These are phyloP conservation scores for Furcasterigmium sp. DNA, from an alignment of 2,329 filamentous ascomycete species.

Conservation along the genomic window DNA sequence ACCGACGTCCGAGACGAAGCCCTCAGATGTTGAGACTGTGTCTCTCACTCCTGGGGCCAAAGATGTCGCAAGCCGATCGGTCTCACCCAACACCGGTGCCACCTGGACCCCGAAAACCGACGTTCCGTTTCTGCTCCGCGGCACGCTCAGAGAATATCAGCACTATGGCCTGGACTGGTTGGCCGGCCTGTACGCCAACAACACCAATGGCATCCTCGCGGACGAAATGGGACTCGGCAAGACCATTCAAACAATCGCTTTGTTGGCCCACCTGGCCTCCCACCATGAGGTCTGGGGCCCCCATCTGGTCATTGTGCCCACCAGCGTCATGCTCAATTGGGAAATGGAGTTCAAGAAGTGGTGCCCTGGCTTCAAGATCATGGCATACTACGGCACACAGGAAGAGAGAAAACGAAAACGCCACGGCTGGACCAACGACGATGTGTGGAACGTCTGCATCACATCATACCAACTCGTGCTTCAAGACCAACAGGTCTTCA, in stretches of 20 bases:
- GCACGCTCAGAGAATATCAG: conserved; percentile 90
- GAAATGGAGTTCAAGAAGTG: conserved; percentile 99
- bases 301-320: conserved; percentile 92
- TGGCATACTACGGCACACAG: conserved; percentile 92
- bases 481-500: conserved; percentile 90
- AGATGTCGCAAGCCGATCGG: conserved; percentile 22
- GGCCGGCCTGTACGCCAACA: conserved; percentile 83
- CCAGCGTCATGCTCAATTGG: conserved; percentile 98
- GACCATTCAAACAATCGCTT: conserved; percentile 94
- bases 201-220: conserved; percentile 91
- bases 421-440: conserved; percentile 87
- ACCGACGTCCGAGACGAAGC: conserved; percentile 44
- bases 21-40: conserved; percentile 40
- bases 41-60: conserved; percentile 10
- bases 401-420: conserved; percentile 90
- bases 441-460: conserved; percentile 94
- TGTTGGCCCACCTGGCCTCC: conserved; percentile 88
- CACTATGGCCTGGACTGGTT: conserved; percentile 98
- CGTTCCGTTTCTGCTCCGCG: conserved; percentile 77
- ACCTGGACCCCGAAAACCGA: conserved; percentile 52
- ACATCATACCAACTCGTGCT: conserved; percentile 96
- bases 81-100: conserved; percentile 22
- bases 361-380: conserved; percentile 94
- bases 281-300: conserved; percentile 91
- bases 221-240: conserved; percentile 99